Evolutionary conservation across 1,284 basidiomycete genomes (phyloP).

Genomic region (Prillingera fragicola): DNA sequence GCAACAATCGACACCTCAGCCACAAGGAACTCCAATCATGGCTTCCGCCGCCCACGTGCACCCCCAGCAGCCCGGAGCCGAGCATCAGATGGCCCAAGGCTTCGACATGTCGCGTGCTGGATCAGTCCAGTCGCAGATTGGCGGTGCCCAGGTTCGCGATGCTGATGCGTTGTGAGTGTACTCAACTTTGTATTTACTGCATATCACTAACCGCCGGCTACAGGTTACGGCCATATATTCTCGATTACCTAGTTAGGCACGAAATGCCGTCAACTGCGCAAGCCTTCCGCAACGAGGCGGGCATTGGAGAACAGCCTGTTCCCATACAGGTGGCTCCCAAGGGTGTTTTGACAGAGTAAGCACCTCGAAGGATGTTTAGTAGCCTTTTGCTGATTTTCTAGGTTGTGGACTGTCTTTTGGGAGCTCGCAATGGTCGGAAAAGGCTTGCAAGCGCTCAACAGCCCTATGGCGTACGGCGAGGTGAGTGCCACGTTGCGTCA

Average conservation of each 20-base stretch:
- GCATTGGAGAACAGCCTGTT: conserved; percentile 36
- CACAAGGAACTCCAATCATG: conserved; percentile 21
- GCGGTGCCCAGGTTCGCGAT: conserved; percentile 16
- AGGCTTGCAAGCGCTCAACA: conserved; percentile 38
- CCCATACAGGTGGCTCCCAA: conserved; percentile 46
- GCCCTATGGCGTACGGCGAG: conserved; percentile 42
- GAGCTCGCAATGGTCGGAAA: conserved; percentile 47
- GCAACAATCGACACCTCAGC: conserved; percentile 10
- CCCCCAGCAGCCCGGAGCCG: conserved; percentile 15
- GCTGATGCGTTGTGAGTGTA: conserved; percentile 38
- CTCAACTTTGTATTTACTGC: not conserved
- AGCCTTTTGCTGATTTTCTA: conserved; percentile 6
- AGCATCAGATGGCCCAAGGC: conserved; percentile 20
- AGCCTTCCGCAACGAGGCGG: conserved; percentile 40
- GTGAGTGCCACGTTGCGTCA: conserved; percentile 21
- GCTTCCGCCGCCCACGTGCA: conserved; percentile 13
- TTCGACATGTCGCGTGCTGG: conserved; percentile 34
- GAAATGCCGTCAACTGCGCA: conserved; percentile 34
- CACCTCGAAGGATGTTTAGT: conserved; percentile 3
- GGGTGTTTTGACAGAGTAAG: conserved; percentile 47
- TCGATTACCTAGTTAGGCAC: conserved; percentile 45
- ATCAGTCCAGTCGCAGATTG: conserved; percentile 27
- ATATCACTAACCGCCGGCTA: conserved; percentile 10
- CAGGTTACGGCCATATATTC: conserved; percentile 44
- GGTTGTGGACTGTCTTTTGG: conserved; percentile 50